Evolutionary conservation across 2,329 filamentous ascomycete species (phyloP).

Genomic region (Alternaria viburni): DNA sequence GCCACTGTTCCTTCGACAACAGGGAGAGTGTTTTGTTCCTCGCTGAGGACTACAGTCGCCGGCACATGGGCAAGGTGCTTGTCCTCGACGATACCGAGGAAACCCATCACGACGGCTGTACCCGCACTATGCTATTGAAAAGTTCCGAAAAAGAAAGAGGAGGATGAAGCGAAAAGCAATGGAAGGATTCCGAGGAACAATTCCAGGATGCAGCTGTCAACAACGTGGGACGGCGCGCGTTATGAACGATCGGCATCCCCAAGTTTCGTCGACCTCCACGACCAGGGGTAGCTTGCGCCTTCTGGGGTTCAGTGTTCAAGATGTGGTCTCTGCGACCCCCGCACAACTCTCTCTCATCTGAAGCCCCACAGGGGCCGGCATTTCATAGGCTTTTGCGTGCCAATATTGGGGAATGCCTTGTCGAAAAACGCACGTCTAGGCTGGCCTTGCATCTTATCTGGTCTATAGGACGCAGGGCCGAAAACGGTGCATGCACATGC

Average conservation of each 20-base stretch:
- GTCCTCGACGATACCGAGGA: slow-evolving; percentile 44
- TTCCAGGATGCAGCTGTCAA: neutral
- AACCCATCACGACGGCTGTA: slow-evolving; percentile 33
- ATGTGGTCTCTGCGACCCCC: slow-evolving; percentile 17
- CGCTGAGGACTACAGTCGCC: slow-evolving; percentile 42
- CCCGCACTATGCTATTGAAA: neutral
- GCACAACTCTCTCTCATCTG: slow-evolving; percentile 7
- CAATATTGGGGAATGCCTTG: slow-evolving; percentile 16
- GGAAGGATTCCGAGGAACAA: neutral
- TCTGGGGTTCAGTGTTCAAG: slow-evolving; percentile 8
- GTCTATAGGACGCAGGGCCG: slow-evolving; percentile 4
- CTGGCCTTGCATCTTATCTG: slow-evolving; percentile 1
- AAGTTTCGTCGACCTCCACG: neutral
- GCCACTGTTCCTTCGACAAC: slow-evolving; percentile 11
- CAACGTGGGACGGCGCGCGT: slow-evolving; percentile 4
- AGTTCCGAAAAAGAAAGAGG: neutral
- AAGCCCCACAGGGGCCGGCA: slow-evolving; percentile 22
- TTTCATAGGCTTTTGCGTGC: slow-evolving; percentile 1
- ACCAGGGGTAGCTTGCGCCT: slow-evolving; percentile 5
- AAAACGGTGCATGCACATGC: neutral
- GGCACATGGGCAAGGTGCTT: slow-evolving; percentile 43
- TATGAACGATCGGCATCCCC: slow-evolving; percentile 14
- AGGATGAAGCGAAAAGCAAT: neutral
- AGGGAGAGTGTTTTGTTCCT: slow-evolving; percentile 21
- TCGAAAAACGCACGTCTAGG: neutral